Conservation (phyloP, 768 basidiomycete species). For the Hydnomerulius pinastri region DNA sequence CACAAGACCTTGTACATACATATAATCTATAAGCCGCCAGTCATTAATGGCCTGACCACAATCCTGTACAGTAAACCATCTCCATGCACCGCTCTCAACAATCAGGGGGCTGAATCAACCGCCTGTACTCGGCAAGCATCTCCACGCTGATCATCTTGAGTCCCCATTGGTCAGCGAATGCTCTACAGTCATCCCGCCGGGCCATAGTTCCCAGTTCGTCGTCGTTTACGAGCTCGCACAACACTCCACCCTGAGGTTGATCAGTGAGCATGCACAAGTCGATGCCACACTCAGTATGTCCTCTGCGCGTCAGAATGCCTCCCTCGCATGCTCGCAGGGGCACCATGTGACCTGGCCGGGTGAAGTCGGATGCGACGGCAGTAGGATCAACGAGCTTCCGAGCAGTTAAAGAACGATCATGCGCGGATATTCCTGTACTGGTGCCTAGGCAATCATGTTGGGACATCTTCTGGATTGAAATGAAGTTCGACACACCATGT, state of each 20-base stretch:
- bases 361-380: slow-evolving; percentile 67
- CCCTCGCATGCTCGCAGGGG: slow-evolving; percentile 86
- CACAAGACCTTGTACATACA: no score
- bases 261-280: slow-evolving; percentile 82
- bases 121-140: slow-evolving; percentile 57
- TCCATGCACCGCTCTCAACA: no score
- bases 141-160: slow-evolving; percentile 95
- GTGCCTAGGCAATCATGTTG: slow-evolving; percentile 53
- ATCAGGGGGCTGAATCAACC: no score
- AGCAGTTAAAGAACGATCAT: slow-evolving; percentile 88
- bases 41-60: no score
- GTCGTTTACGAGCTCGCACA: slow-evolving; percentile 96
- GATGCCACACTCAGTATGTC: slow-evolving; percentile 90
- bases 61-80: no score
- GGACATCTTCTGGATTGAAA: neutral
- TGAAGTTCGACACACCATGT: slow-evolving; percentile 52
- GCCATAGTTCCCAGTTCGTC: slow-evolving; percentile 90
- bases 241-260: slow-evolving; percentile 65
- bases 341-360: slow-evolving; percentile 93
- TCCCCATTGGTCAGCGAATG: slow-evolving; percentile 88
- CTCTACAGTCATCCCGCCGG: slow-evolving; percentile 88
- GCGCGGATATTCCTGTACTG: slow-evolving; percentile 95
- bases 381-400: slow-evolving; percentile 73
- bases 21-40: no score
- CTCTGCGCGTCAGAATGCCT: slow-evolving; percentile 83